Percentiles rank a stretch among this genome's conserved stretches.
These are phyloP conservation scores for Dujonia santamariae DNA, from an alignment of 1,139 yeast genomes.

Conservation along the genomic window DNA sequence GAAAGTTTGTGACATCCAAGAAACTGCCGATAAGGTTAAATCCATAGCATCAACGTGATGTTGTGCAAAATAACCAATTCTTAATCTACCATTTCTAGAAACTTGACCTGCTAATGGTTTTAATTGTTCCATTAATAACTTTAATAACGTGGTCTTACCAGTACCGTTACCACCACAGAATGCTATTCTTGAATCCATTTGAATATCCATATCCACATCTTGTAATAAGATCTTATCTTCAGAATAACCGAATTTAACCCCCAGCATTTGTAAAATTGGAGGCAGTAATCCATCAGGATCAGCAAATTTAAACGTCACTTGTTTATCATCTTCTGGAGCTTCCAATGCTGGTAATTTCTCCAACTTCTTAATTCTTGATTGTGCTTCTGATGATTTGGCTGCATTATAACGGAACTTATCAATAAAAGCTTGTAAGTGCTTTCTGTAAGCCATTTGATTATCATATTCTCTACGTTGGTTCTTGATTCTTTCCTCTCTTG, in stretches of 20 bases:
- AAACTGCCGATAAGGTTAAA: conserved; percentile 78
- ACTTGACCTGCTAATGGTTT: conserved; percentile 74
- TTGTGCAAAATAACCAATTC: conserved; percentile 98
- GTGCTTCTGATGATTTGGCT: conserved; percentile 96
- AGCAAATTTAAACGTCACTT: conserved; percentile 84
- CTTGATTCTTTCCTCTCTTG: conserved; percentile 93
- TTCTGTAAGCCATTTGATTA: conserved; percentile 92
- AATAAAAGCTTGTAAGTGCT: conserved; percentile 88
- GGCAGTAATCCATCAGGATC: conserved; percentile 93
- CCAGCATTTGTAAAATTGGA: conserved; percentile 86
- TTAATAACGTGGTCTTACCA: conserved; percentile 93
- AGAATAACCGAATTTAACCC: conserved; percentile 81
- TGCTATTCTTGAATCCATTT: conserved; percentile 92
- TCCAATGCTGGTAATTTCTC: conserved; percentile 91
- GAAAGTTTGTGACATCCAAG: conserved; percentile 86
- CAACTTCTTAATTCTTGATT: conserved; percentile 92
- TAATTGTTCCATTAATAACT: conserved; percentile 75
- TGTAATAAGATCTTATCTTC: conserved; percentile 60
- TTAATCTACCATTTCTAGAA: conserved; percentile 75
- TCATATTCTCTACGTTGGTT: conserved; percentile 93
- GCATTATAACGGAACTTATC: conserved; percentile 97
- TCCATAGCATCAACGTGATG: conserved; percentile 99
- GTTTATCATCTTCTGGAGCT: conserved; percentile 91
- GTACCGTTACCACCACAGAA: conserved; percentile 99
- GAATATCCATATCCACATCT: conserved; percentile 85